Percentiles rank a stretch among this genome's conserved stretches.
These are phyloP conservation scores for Fragilariopsis cylindrus DNA, from an alignment of 108 stramenopile genomes.

Conservation along the genomic window DNA sequence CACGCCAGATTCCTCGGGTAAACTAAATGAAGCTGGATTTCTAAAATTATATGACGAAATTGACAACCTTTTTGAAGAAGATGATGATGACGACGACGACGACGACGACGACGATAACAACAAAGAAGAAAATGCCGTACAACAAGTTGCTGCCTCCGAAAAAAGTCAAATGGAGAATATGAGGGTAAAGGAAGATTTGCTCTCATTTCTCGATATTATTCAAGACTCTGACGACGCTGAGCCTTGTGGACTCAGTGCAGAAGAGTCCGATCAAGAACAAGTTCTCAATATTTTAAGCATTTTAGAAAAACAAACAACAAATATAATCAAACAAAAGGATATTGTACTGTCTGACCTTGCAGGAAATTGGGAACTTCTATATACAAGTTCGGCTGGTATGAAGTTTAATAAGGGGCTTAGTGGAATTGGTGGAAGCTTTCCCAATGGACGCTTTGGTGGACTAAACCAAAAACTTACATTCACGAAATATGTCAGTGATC, in stretches of 20 bases:
- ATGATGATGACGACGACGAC: conserved; percentile 43
- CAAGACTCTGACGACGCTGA: conserved; percentile 44
- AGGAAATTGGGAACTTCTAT: conserved; percentile 77
- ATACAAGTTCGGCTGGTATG: conserved; percentile 81
- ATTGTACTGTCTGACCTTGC: conserved; percentile 50
- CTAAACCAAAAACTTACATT: conserved; percentile 55
- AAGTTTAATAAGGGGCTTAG: conserved; percentile 83
- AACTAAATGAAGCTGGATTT: conserved; percentile 58
- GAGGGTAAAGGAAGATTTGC: conserved; percentile 26
- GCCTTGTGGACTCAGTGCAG: conserved; percentile 70
- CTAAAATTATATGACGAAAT: conserved; percentile 58
- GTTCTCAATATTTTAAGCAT: conserved; percentile 59
- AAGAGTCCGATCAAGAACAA: conserved; percentile 63
- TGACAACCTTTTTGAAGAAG: conserved; percentile 79
- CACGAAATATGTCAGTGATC: conserved; percentile 59
- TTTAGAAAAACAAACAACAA: conserved; percentile 59
- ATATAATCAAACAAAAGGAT: conserved; percentile 35
- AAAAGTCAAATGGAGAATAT: neutral
- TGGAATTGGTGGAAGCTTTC: conserved; percentile 77
- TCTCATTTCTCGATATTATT: conserved; percentile 41
- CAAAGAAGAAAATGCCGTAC: neutral
- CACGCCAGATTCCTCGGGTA: conserved; percentile 45
- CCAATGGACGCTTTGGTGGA: conserved; percentile 74
- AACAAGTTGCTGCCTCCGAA: neutral
- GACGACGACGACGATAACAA: neutral